phyloP scores from a whole-genome alignment of 345 rosid genomes.

The Pugionium dolabratum region DNA sequence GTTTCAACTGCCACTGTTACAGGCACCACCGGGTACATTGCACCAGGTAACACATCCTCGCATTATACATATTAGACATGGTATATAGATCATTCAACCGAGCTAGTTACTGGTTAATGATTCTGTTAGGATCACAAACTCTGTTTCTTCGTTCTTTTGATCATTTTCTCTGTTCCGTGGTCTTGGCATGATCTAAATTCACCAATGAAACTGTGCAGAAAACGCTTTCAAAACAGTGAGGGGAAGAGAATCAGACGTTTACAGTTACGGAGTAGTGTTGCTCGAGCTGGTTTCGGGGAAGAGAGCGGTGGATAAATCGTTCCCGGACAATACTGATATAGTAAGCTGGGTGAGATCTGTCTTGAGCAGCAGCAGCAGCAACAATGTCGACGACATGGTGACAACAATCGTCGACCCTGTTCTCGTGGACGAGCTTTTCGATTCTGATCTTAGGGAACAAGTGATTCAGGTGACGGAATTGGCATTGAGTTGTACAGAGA shows the following conservation, averaged over 20 bases:
- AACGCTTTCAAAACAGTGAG: slow-evolving; percentile 52
- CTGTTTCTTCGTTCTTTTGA: neutral
- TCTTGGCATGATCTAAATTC: neutral
- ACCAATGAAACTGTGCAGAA: slow-evolving; percentile 46
- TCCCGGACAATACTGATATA: slow-evolving; percentile 42
- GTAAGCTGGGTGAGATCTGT: slow-evolving; percentile 53
- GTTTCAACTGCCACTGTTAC: slow-evolving; percentile 45
- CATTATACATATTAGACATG: neutral
- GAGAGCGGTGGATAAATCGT: slow-evolving; percentile 51
- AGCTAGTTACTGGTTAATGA: slow-evolving; percentile 1
- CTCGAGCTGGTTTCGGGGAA: slow-evolving; percentile 62
- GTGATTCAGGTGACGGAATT: slow-evolving; percentile 47
- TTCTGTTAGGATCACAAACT: slow-evolving; percentile 12
- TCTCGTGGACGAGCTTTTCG: slow-evolving; percentile 52
- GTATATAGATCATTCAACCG: neutral
- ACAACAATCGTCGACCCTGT: slow-evolving; percentile 46
- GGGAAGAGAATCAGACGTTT: slow-evolving; percentile 67
- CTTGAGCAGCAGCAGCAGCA: slow-evolving; percentile 37
- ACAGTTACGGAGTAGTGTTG: slow-evolving; percentile 70
- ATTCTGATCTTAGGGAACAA: slow-evolving; percentile 54
- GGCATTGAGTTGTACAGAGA: slow-evolving; percentile 64
- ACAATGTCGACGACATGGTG: slow-evolving; percentile 40
- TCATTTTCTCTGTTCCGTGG: neutral
- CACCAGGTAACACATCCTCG: slow-evolving; percentile 60
- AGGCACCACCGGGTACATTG: slow-evolving; percentile 80